phyloP scores from a whole-genome alignment of 2,329 filamentous ascomycete genomes.

The Colletotrichum orbiculare region DNA sequence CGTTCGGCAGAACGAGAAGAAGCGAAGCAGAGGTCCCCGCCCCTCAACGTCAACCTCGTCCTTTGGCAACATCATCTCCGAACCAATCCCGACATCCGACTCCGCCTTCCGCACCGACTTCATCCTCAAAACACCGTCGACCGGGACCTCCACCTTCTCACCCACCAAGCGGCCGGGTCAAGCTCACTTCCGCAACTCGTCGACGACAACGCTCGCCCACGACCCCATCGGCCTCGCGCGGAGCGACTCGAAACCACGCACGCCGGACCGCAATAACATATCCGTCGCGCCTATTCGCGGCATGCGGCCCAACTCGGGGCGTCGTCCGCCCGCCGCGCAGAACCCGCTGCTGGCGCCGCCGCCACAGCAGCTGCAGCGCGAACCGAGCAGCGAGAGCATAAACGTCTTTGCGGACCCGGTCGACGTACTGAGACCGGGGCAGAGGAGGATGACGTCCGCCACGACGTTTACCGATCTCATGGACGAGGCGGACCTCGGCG shows the following conservation, averaged over 20 bases:
- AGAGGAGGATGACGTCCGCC: conserved; percentile 41
- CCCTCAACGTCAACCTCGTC: conserved; percentile 49
- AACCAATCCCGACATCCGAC: conserved; percentile 61
- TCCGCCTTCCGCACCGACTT: conserved; percentile 63
- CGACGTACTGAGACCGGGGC: conserved; percentile 46
- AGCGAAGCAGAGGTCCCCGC: conserved; percentile 35
- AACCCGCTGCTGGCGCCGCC: conserved; percentile 42
- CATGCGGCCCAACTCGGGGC: conserved; percentile 44
- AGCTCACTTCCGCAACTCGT: conserved; percentile 26
- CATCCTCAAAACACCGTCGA: conserved; percentile 52
- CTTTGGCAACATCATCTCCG: conserved; percentile 65
- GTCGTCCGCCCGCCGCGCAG: conserved; percentile 33
- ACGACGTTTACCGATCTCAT: conserved; percentile 67
- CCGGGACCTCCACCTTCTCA: conserved; percentile 45
- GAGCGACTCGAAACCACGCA: conserved; percentile 31
- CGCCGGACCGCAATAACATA: conserved; percentile 15
- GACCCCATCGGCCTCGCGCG: conserved; percentile 29
- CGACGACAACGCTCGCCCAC: conserved; percentile 25
- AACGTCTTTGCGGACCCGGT: conserved; percentile 63
- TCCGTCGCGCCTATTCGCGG: conserved; percentile 49
- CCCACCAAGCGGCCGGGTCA: conserved; percentile 28
- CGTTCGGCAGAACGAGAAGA: conserved; percentile 35
- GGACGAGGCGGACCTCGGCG: conserved; percentile 57
- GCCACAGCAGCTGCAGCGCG: conserved; percentile 47
- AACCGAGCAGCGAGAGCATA: conserved; percentile 61